phyloP scores from a whole-genome alignment of 495 filamentous ascomycete species.

The Neurospora pannonica region DNA sequence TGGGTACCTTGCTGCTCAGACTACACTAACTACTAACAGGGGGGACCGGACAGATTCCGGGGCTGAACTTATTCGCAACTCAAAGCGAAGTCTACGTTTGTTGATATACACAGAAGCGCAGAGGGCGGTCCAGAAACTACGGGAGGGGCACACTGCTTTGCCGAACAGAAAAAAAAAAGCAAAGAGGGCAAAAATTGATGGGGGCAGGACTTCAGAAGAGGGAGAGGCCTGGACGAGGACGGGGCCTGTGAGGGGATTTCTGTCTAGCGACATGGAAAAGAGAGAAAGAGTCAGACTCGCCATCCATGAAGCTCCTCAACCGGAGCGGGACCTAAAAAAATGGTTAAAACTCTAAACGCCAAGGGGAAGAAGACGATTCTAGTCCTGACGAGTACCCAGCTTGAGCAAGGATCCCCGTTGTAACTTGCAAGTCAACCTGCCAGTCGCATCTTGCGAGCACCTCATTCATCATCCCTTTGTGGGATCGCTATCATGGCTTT shows the following conservation, averaged over 20 bases:
- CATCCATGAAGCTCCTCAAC: background rate
- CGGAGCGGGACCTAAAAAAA: background rate
- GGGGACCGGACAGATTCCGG: background rate
- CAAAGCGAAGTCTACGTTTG: background rate
- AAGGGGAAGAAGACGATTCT: too few relatives aligned
- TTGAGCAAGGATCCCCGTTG: background rate
- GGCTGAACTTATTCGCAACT: background rate
- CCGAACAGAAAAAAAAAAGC: background rate
- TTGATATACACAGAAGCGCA: background rate
- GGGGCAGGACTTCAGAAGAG: background rate
- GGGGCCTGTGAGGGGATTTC: background rate
- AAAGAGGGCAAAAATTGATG: background rate
- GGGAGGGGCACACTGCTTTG: background rate
- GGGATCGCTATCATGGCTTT: background rate
- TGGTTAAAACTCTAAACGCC: background rate
- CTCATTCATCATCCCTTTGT: background rate
- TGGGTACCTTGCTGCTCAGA: background rate
- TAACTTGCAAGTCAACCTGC: background rate
- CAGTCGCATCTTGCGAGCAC: background rate
- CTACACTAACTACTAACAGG: background rate
- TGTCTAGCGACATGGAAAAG: background rate
- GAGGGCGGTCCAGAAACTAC: background rate
- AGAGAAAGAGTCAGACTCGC: background rate
- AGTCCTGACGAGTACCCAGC: background rate
- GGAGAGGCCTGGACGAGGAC: background rate